Percentiles rank a stretch among this genome's conserved stretches.
Evolutionary conservation across 768 basidiomycete genomes (phyloP).

Genomic region (Dictyophora rubrovolvata): DNA sequence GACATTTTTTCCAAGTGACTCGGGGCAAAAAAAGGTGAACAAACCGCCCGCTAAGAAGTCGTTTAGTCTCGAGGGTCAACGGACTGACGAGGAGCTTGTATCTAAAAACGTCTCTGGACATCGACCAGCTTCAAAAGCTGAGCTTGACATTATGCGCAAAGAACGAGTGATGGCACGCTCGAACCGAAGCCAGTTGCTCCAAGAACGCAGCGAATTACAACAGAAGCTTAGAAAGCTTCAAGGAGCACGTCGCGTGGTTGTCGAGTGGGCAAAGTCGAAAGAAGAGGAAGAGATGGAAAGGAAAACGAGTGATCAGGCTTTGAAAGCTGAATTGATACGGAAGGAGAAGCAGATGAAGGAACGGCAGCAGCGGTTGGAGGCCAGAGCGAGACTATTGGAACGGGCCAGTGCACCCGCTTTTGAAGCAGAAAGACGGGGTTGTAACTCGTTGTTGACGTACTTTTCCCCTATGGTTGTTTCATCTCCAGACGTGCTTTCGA

Average conservation of each 20-base stretch:
- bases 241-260: neutral
- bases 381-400: conserved; percentile 1
- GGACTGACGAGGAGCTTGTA: neutral
- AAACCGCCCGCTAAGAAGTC: too few relatives aligned
- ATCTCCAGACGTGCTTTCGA: neutral
- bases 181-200: neutral
- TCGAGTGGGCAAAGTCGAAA: neutral
- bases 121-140: neutral
- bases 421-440: neutral
- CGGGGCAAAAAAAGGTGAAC: too few relatives aligned
- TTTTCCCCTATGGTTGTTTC: neutral
- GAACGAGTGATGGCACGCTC: neutral
- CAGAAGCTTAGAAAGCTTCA: neutral
- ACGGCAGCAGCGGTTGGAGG: neutral
- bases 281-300: neutral
- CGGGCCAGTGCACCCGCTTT: conserved; percentile 3
- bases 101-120: neutral
- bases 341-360: neutral
- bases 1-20: too few relatives aligned
- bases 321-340: neutral
- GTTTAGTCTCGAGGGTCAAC: neutral
- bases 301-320: neutral
- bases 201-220: conserved; percentile 1
- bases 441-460: conserved; percentile 1
- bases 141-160: neutral